Evolutionary conservation across 2,329 filamentous ascomycete species (phyloP), one percentile per base, ranked within the genome.

Genomic region (Hypoxylon sp.): DNA sequence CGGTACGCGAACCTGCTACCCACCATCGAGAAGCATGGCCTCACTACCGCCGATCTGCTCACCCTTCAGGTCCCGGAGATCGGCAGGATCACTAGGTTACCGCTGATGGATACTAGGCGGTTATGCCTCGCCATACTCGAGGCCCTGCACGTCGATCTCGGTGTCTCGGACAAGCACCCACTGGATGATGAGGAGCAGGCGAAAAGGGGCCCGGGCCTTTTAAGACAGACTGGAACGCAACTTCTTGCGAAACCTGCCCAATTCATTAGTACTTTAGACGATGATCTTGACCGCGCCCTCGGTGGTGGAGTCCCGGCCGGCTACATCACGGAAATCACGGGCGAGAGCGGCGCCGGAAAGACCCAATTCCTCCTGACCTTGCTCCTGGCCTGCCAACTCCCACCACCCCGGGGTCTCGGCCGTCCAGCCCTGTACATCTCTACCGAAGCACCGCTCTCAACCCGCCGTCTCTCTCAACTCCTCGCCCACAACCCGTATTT

Each of bases 311-410:
- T 98, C 61, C 92, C 92, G 1, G 86, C 90, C 2, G 92, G 94
- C 51, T 91, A 92, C 80, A 84, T 99, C 76, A 94, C 93, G 6
- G 96, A 99, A 79, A 86, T 99, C 67, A 92, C 94, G 1, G 96
- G 96, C 65, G 96, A 98, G 83, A 97, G 94, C 71, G 96, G 94
- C 74, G 92, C 91, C 72, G 96, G 95, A 76, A 99, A 99, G 86
- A 98, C 96, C 1, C 96, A 99, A 80, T 89, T 98, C 76, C 90
- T 98, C 29, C 87, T 98, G 29, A 90, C 91, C 22, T 87, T 99
- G 29, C 90, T 97, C 48, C 89, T 98, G 35, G 87, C 94, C 33
- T 91, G 91, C 14, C 96, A 99, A 80, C 90, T 98, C 3, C 90
- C 92, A 1, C 82, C 89, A 0, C 92, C 93, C 0, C 84, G 85